Percentiles rank a stretch among this genome's conserved stretches.
Conservation (phyloP, 2,329 filamentous ascomycete species). For the Aspergillus sp. region DNA sequence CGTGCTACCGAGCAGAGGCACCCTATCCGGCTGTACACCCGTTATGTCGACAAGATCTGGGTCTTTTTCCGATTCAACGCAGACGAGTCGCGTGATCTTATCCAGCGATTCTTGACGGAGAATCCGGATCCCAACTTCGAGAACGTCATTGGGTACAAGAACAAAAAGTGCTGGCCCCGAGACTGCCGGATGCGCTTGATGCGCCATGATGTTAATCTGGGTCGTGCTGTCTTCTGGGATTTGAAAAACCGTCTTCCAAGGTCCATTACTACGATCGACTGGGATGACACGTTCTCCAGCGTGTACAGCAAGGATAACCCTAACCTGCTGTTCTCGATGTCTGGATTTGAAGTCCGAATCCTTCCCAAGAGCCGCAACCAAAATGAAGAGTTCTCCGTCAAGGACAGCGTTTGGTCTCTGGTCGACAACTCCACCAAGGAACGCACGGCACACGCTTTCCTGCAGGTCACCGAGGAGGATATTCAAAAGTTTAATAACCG, state of each 20-base stretch:
- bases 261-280: constrained; percentile 95
- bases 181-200: constrained; percentile 98
- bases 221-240: constrained; percentile 98
- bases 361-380: constrained; percentile 92
- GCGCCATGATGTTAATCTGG: constrained; percentile 97
- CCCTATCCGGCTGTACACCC: constrained; percentile 94
- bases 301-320: constrained; percentile 98
- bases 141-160: constrained; percentile 98
- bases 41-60: constrained; percentile 99
- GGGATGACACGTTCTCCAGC: constrained; percentile 98
- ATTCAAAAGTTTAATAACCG: constrained; percentile 99
- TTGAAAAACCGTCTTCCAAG: constrained; percentile 94
- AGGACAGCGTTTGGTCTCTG: constrained; percentile 97
- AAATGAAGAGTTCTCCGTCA: constrained; percentile 95
- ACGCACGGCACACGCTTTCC: constrained; percentile 93
- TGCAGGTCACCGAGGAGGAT: constrained; percentile 97
- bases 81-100: constrained; percentile 92
- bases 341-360: constrained; percentile 94
- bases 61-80: constrained; percentile 93
- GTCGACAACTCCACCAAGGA: constrained; percentile 97
- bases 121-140: constrained; percentile 99
- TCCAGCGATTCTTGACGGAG: constrained; percentile 96
- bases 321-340: constrained; percentile 97
- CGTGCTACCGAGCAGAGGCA: constrained; percentile 89
- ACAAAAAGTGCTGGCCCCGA: constrained; percentile 99